Conservation (phyloP, 345 rosid species). For the Syzygium aqueum region DNA sequence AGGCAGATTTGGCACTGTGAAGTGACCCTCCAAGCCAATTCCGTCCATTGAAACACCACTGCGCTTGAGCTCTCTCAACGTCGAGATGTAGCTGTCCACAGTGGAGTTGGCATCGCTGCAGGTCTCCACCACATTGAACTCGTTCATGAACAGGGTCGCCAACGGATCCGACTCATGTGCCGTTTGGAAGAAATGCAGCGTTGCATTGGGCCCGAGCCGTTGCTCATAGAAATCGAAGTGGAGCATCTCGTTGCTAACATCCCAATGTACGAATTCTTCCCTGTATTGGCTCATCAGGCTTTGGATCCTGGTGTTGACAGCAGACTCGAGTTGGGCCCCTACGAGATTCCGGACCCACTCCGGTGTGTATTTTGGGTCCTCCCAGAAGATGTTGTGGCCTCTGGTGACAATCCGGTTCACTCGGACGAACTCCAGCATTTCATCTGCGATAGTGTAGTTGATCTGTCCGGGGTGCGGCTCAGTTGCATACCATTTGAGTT, state of each 20-base stretch:
- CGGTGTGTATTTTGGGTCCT: constrained; percentile 67
- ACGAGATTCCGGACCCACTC: constrained; percentile 48
- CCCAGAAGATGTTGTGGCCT: constrained; percentile 96
- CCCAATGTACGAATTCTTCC: constrained; percentile 77
- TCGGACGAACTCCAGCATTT: constrained; percentile 53
- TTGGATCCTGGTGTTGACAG: constrained; percentile 47
- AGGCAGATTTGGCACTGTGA: constrained; percentile 53
- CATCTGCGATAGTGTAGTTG: constrained; percentile 56
- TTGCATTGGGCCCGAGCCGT: constrained; percentile 53
- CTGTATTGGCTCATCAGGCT: constrained; percentile 72
- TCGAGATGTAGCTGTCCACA: constrained; percentile 49
- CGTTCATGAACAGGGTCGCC: constrained; percentile 72
- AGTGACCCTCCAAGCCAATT: constrained; percentile 73
- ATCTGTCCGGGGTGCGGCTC: constrained; percentile 56
- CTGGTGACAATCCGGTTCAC: constrained; percentile 48
- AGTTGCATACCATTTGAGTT: constrained; percentile 89
- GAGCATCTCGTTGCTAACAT: constrained; percentile 85
- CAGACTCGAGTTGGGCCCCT: constrained; percentile 31
- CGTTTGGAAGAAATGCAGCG: constrained; percentile 42
- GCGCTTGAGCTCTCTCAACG: constrained; percentile 39
- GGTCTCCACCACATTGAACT: constrained; percentile 76
- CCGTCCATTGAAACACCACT: constrained; percentile 57
- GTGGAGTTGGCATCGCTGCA: constrained; percentile 62
- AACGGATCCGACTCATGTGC: constrained; percentile 56
- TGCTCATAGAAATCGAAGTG: constrained; percentile 76